phyloP scores from a whole-genome alignment of 2,329 filamentous ascomycete species.

The Cryphonectria japonica region DNA sequence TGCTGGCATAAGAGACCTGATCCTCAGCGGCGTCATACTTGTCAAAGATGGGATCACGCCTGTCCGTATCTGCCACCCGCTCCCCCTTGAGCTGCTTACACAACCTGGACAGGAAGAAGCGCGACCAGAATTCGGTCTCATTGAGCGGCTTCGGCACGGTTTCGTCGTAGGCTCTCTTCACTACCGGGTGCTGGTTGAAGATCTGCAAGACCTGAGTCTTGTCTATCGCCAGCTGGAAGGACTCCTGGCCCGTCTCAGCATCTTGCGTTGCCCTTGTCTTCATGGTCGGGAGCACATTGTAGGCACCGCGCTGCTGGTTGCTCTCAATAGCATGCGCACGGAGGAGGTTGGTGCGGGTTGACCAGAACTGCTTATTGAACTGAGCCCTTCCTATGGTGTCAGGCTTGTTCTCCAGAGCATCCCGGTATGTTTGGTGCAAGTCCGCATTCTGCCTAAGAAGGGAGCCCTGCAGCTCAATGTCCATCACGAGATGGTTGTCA shows the following conservation, averaged over 20 bases:
- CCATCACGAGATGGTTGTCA: conserved; percentile 74
- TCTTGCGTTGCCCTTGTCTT: conserved; percentile 74
- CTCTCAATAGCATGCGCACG: conserved; percentile 89
- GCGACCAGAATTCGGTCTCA: conserved; percentile 86
- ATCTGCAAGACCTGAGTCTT: conserved; percentile 93
- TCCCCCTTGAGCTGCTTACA: conserved; percentile 93
- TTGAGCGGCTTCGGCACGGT: conserved; percentile 76
- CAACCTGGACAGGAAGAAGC: conserved; percentile 89
- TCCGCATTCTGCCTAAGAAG: conserved; percentile 79
- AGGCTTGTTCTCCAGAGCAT: conserved; percentile 81
- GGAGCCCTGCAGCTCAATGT: conserved; percentile 84
- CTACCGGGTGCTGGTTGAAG: conserved; percentile 88
- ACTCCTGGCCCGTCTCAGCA: conserved; percentile 59
- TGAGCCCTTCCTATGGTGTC: conserved; percentile 78
- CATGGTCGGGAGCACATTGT: conserved; percentile 90
- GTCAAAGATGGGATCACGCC: conserved; percentile 79
- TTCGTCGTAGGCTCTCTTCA: conserved; percentile 90
- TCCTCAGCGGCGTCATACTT: conserved; percentile 80
- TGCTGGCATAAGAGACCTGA: conserved; percentile 54
- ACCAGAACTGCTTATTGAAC: conserved; percentile 95
- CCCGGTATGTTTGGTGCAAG: conserved; percentile 83
- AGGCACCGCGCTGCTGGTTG: conserved; percentile 83
- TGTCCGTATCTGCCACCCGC: conserved; percentile 77
- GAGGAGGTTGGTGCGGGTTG: conserved; percentile 80
- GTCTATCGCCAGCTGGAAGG: conserved; percentile 72